phyloP scores from a whole-genome alignment of 768 basidiomycete genomes.

The Suillus brevipes region DNA sequence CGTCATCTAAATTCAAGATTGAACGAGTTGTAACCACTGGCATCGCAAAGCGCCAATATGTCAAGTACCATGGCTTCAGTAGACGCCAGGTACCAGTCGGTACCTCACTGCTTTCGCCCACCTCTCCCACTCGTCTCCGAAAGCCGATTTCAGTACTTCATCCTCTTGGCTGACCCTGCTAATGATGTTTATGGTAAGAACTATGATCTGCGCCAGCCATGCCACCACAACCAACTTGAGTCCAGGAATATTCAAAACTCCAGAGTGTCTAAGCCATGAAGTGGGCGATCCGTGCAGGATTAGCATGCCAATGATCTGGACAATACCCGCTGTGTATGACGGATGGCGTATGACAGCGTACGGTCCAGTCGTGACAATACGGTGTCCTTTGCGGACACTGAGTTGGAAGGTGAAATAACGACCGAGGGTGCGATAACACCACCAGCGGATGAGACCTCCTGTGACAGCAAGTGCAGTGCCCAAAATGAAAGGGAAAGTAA shows the following conservation, averaged over 20 bases:
- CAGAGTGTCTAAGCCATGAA: constrained; percentile 8
- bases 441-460: constrained; percentile 26
- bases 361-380: constrained; percentile 42
- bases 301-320: constrained; percentile 9
- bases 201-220: neutral
- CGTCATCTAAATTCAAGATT: neutral
- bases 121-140: neutral
- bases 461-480: constrained; percentile 23
- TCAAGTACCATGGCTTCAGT: constrained; percentile 11
- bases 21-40: neutral
- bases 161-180: neutral
- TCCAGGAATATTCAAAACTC: neutral
- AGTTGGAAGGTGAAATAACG: constrained; percentile 46
- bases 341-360: constrained; percentile 48
- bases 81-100: constrained; percentile 34
- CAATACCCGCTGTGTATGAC: constrained; percentile 37
- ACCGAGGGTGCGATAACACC: constrained; percentile 36
- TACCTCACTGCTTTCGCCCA: constrained; percentile 32
- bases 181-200: neutral
- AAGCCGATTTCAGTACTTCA: neutral
- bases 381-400: constrained; percentile 40
- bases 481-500: constrained; percentile 16
- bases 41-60: neutral
- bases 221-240: neutral
- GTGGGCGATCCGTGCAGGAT: constrained; percentile 6